Conservation (phyloP, 2,329 filamentous ascomycete species). For the Paradendryphiella salina region DNA sequence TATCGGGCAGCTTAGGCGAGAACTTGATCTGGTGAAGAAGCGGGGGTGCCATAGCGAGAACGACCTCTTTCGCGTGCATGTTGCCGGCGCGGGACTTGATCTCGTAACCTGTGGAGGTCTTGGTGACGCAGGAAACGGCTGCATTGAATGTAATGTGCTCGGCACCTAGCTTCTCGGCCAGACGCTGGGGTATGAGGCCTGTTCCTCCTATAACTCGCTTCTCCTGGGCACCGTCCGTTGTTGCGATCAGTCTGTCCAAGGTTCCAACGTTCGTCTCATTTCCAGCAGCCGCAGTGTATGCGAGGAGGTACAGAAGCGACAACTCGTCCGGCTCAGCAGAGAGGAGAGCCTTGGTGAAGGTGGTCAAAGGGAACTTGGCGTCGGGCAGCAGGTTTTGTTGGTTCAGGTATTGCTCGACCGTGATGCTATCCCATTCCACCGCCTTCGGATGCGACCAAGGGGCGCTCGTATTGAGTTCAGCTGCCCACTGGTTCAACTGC, state of each 20-base stretch:
- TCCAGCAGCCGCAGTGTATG: conserved; percentile 26
- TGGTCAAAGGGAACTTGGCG: conserved; percentile 15
- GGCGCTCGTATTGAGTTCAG: conserved; percentile 20
- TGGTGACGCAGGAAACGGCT: conserved; percentile 20
- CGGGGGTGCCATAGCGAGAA: conserved; percentile 56
- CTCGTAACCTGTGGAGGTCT: conserved; percentile 14
- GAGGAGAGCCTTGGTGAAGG: conserved; percentile 18
- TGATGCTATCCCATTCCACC: conserved; percentile 19
- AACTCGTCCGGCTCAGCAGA: conserved; percentile 19
- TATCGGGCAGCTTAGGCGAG: conserved; percentile 50
- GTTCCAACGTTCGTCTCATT: conserved; percentile 23
- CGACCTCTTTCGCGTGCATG: conserved; percentile 51
- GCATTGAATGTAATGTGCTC: conserved; percentile 24
- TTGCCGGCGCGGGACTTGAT: conserved; percentile 23
- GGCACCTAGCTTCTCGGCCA: conserved; percentile 21
- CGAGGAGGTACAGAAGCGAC: conserved; percentile 23
- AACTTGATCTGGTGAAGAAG: conserved; percentile 54
- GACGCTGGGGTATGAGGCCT: conserved; percentile 20
- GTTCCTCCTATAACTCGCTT: conserved; percentile 28
- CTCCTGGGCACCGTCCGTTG: conserved; percentile 23
- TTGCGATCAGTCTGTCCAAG: conserved; percentile 15
- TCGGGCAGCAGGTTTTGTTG: conserved; percentile 8
- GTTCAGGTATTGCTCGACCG: conserved; percentile 16
- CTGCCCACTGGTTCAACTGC: conserved; percentile 24
- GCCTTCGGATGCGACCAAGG: conserved; percentile 23